Evolutionary conservation across 2,329 filamentous ascomycete species (phyloP), one percentile per base, ranked within the genome.

Genomic region (Fusarium longipes): DNA sequence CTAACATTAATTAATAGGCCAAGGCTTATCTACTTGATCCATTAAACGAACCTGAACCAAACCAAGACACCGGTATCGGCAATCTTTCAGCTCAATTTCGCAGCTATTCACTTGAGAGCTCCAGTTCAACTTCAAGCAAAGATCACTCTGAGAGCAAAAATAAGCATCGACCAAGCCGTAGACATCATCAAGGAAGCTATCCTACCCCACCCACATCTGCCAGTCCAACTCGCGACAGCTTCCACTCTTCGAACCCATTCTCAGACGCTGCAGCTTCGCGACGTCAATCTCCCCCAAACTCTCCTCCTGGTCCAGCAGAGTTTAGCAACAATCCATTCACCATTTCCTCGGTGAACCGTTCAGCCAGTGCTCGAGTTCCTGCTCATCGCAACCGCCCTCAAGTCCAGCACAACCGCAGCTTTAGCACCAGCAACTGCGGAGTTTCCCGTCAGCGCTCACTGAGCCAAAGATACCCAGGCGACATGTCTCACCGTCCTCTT

Each of bases 11-110:
- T 53, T 42, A 44, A 59, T 73, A 92, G 90, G 88, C 89, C 40
- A 81, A 84, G 52, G 84, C 87, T 72, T 89, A 90, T 73, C 81
- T 93, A 42, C 86, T 93, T 67, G 89, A 91, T 70, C 91, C 91
- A 67, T 81, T 93, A 64, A 88, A 83, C 70, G 89, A 84, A 22
- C 89, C 88, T 11, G 88, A 91, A 64, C 90, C 90, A 15, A 87
- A 83, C 62, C 85, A 90, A 64, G 87, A 91, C 74, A 90, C 87
- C 45, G 89, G 90, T 9, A 55, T 72, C 39, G 65, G 67, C 54
- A 68, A 47, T 43, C 65, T 73, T 39, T 60, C 70, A n/a, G 61
- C 70, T 36, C 63, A 67, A 38, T 43, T 70, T 8, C 66, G 56
- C 33, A 63, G 55, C 20, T 60, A 70, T 27, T 70, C 62, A 39